A percentile compares a stretch with the other conserved stretches of the same genome.
phyloP scores from a whole-genome alignment of 352 stramenopile genomes.

The Phytophthora nicotianae region DNA sequence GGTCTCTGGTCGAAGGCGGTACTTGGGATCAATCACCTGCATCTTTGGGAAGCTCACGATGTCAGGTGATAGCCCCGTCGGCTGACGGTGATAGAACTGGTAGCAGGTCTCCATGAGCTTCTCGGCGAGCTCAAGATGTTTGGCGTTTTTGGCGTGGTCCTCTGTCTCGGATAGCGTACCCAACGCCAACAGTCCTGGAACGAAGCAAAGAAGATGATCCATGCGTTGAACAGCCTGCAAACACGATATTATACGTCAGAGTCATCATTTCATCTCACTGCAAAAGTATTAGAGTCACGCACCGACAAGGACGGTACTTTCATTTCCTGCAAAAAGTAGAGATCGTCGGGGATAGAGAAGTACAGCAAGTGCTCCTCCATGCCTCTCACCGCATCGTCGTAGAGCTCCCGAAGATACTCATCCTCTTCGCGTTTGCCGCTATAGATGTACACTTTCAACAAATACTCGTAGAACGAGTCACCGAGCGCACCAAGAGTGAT shows the following conservation, averaged over 20 bases:
- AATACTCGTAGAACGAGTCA: conserved; percentile 99
- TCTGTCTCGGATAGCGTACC: conserved; percentile 75
- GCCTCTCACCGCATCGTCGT: conserved; percentile 94
- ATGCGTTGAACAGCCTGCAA: conserved; percentile 74
- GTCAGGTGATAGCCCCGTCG: conserved; percentile 94
- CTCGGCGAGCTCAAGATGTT: conserved; percentile 89
- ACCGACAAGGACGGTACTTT: conserved; percentile 54
- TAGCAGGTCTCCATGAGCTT: conserved; percentile 93
- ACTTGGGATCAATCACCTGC: conserved; percentile 72
- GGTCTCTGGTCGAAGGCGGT: conserved; percentile 95
- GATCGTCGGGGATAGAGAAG: conserved; percentile 57
- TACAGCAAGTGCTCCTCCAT: conserved; percentile 93
- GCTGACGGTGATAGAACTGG: conserved; percentile 93
- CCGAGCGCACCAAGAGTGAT: conserved; percentile 91
- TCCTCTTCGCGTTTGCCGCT: conserved; percentile 82
- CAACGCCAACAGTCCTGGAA: conserved; percentile 93
- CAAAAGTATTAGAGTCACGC: conserved; percentile 13
- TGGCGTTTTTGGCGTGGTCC: conserved; percentile 72
- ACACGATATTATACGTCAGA: conserved; percentile 15
- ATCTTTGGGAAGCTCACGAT: conserved; percentile 89
- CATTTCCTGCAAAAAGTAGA: conserved; percentile 78
- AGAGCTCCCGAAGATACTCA: conserved; percentile 82
- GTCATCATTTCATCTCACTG: neutral
- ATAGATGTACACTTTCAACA: conserved; percentile 98
- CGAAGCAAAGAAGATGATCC: conserved; percentile 98